Conservation (phyloP, 139 green algal species). For the Pleodorina starrii region DNA sequence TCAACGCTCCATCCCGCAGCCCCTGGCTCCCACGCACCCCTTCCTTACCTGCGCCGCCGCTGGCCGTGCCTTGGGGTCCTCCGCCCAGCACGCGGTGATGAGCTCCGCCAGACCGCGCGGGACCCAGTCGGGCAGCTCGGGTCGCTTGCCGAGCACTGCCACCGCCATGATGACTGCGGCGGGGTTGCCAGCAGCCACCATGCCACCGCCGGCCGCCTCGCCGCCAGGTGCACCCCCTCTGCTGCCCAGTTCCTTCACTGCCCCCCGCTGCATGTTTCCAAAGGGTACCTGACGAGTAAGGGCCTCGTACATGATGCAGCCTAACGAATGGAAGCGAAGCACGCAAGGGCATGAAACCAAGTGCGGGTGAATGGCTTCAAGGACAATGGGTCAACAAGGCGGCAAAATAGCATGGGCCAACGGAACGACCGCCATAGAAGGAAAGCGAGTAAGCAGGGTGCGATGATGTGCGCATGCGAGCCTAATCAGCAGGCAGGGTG, state of each 20-base stretch:
- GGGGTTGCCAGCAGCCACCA: neutral
- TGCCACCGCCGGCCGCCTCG: neutral
- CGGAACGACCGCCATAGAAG: no score
- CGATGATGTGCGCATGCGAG: no score
- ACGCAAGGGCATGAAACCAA: no score
- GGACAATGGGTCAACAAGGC: no score
- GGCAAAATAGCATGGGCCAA: no score
- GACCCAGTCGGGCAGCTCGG: conserved; percentile 56
- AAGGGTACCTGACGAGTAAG: conserved; percentile 25
- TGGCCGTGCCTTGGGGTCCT: conserved; percentile 76
- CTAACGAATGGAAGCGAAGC: no score
- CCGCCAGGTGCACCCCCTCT: no score
- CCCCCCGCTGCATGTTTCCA: neutral
- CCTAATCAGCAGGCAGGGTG: no score
- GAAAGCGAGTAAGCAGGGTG: no score
- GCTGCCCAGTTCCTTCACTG: neutral
- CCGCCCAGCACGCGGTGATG: conserved; percentile 59
- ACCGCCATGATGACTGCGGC: conserved; percentile 74
- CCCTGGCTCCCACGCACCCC: no score
- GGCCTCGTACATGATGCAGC: conserved; percentile 79
- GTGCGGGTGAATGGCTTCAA: no score
- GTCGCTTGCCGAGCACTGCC: conserved; percentile 70
- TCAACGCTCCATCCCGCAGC: no score
- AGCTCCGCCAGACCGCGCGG: conserved; percentile 56
- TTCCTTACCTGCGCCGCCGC: conserved; percentile 67